Base-by-base conservation (phyloP, 805 yeast genomes). In the Saturnispora sanitii region DNA sequence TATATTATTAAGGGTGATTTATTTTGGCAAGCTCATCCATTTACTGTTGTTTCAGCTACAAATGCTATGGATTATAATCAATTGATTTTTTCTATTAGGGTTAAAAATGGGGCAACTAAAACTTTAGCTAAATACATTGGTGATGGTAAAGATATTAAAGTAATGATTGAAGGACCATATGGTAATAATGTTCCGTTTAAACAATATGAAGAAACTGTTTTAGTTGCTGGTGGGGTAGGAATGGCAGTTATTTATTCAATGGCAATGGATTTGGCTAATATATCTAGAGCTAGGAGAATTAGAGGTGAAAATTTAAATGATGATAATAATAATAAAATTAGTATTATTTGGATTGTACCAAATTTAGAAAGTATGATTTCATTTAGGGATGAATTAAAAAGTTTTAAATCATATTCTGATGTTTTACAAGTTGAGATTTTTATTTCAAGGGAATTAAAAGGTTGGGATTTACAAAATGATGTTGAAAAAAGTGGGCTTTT, bases 11-110 rank as follows among this genome's bases (percentile, higher is more conserved):
- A 51, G 26, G 62, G 66, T 33, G 47, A 61, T 27, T 57, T 71
- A 49, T 72, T 75, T 50, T 73, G 79, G 75, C 79, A 79, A 49
- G 75, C 83, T 1, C 85, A 79, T 54, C 86, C 86, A 3, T 79
- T 79, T 48, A 76, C 83, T 0, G 62, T 71, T 16, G 62, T 72
- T 15, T 67, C 71, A 16, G 55, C 69, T 0, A 60, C 55, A 5
- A 57, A 58, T 7, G 67, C 61, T 11, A 60, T 64, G 15, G 66
- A 74, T 30, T 64, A 68, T 43, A 70, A 70, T 38, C 62, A 60
- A 42, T 41, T 61, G 34, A 57, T 57, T 23, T 64, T 78, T 37
- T 59, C 66, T 38, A 60, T 74, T 36, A 70, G 70, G 51, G 70
- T 71, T 4, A 71, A 77, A 47, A 66, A 66, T 11, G 84, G 83